Conservation (phyloP, 345 rosid species). For the Acer yangbiense region DNA sequence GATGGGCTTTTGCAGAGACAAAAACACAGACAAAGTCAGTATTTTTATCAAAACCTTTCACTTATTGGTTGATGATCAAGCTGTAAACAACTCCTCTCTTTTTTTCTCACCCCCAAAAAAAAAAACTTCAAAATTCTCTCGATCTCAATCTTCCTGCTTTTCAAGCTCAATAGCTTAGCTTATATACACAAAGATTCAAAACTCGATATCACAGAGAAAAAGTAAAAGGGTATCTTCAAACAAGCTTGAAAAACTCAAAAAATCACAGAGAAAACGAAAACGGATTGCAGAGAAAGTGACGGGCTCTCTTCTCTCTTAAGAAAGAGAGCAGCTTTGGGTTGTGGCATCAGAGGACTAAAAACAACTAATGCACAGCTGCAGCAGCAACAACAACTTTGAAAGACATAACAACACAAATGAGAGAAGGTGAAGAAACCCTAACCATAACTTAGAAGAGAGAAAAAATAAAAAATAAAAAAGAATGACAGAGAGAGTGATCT, state of each 20-base stretch:
- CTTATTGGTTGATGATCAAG: constrained; percentile 18
- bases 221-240: neutral
- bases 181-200: neutral
- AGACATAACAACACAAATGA: constrained; percentile 11
- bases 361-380: neutral
- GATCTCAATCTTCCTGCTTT: neutral
- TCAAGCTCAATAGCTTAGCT: neutral
- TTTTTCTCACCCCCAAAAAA: constrained; percentile 11
- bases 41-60: neutral
- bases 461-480: constrained; percentile 13
- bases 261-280: neutral
- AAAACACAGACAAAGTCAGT: constrained; percentile 1
- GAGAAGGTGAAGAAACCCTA: constrained; percentile 32
- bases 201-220: constrained; percentile 14
- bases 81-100: constrained; percentile 19
- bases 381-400: neutral
- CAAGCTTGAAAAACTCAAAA: constrained; percentile 2
- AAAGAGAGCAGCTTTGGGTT: constrained; percentile 41
- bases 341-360: constrained; percentile 35
- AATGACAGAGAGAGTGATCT: constrained; percentile 41
- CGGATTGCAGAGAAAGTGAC: constrained; percentile 13
- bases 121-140: neutral
- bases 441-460: constrained; percentile 28
- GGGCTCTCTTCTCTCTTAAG: constrained; percentile 34
- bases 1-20: constrained; percentile 10